phyloP scores from a whole-genome alignment of 1,284 basidiomycete genomes.

The Lentinus polychrous region DNA sequence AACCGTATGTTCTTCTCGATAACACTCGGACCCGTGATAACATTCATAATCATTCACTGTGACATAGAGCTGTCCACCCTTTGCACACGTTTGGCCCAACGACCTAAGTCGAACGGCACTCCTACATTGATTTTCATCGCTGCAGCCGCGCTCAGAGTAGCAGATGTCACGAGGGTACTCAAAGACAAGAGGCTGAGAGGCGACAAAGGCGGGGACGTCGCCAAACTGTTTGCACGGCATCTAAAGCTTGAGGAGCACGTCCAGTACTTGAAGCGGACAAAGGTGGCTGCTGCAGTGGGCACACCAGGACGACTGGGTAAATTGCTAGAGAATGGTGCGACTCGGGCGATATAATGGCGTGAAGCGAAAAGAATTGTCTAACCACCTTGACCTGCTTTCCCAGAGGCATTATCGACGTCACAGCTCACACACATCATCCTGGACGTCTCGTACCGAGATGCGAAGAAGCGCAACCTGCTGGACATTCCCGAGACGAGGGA shows the following conservation, averaged over 20 bases:
- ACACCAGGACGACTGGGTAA: constrained; percentile 80
- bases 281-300: constrained; percentile 72
- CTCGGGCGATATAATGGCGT: not conserved
- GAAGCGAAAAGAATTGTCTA: not conserved
- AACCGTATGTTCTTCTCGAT: constrained; percentile 38
- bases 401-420: constrained; percentile 63
- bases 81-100: constrained; percentile 61
- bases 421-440: constrained; percentile 78
- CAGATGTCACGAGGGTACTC: constrained; percentile 66
- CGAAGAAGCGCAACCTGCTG: constrained; percentile 67
- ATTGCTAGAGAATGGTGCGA: constrained; percentile 39
- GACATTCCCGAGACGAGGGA: constrained; percentile 79
- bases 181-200: constrained; percentile 62
- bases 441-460: constrained; percentile 62
- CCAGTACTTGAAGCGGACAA: constrained; percentile 66
- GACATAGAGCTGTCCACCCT: constrained; percentile 58
- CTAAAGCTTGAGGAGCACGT: constrained; percentile 80
- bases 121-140: constrained; percentile 75
- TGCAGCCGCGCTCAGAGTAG: constrained; percentile 73
- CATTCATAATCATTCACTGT: not conserved
- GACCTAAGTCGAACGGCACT: constrained; percentile 65
- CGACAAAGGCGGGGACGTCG: constrained; percentile 76
- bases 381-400: constrained; percentile 14
- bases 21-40: not conserved
- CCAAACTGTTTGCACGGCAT: constrained; percentile 83